A percentile compares a stretch with the other conserved stretches of the same genome.
Evolutionary conservation across 345 rosid species (phyloP).

Genomic region (Populus alba): DNA sequence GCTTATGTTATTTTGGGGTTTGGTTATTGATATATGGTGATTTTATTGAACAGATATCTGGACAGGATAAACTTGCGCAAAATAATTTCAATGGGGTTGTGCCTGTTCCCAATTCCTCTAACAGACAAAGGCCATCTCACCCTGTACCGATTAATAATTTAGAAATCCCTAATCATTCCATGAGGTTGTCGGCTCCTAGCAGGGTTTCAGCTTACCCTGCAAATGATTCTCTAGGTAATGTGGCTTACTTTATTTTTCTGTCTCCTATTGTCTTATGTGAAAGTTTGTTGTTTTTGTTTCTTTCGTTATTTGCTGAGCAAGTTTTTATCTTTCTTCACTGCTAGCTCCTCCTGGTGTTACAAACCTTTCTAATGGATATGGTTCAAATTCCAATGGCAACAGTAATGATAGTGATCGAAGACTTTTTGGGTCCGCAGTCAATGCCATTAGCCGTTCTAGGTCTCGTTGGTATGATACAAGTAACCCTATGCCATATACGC

Average conservation of each 20-base stretch:
- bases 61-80: constrained; percentile 62
- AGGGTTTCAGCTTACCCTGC: constrained; percentile 17
- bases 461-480: constrained; percentile 49
- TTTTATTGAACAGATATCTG: constrained; percentile 57
- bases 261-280: not conserved
- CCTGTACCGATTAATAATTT: constrained; percentile 19
- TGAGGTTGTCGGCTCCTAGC: constrained; percentile 35
- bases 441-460: constrained; percentile 52
- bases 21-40: constrained; percentile 3
- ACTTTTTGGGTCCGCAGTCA: constrained; percentile 54
- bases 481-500: constrained; percentile 34
- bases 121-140: constrained; percentile 36
- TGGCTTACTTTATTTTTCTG: not conserved
- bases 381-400: constrained; percentile 42
- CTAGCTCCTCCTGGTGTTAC: constrained; percentile 57
- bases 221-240: constrained; percentile 21
- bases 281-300: not conserved
- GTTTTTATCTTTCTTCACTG: constrained; percentile 36
- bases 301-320: constrained; percentile 14
- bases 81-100: constrained; percentile 18
- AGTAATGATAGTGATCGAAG: constrained; percentile 64
- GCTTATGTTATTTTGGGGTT: not conserved
- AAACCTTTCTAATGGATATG: constrained; percentile 44
- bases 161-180: constrained; percentile 38
- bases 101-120: constrained; percentile 29